A percentile compares a stretch with the other conserved stretches of the same genome.
These are phyloP conservation scores for Carpediemonas membranifera DNA, from an alignment of 78 protist species.

Conservation along the genomic window DNA sequence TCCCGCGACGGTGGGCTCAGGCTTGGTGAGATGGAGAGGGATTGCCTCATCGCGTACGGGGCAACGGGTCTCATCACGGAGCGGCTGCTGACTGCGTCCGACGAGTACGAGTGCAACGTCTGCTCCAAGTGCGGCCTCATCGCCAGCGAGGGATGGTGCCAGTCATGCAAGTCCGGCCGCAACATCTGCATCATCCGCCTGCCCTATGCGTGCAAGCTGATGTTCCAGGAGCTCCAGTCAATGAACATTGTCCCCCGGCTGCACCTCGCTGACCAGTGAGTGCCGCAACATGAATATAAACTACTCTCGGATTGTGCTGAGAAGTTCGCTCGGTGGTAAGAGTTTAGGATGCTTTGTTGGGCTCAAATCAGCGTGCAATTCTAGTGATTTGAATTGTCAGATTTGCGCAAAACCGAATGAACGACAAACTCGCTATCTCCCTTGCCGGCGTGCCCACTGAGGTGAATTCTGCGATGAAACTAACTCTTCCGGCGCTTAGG, in stretches of 20 bases:
- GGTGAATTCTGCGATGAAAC: too few species aligned
- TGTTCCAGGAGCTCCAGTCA: slow-evolving; percentile 89
- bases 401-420: too few species aligned
- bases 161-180: slow-evolving; percentile 60
- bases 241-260: slow-evolving; percentile 59
- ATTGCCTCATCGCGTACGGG: slow-evolving; percentile 82
- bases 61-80: slow-evolving; percentile 79
- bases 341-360: too few species aligned
- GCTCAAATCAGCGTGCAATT: too few species aligned
- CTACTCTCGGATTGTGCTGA: too few species aligned
- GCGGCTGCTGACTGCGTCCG: slow-evolving; percentile 80
- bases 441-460: too few species aligned
- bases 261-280: too few species aligned
- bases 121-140: slow-evolving; percentile 72
- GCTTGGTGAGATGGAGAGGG: slow-evolving; percentile 97
- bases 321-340: too few species aligned
- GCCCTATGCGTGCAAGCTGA: slow-evolving; percentile 93
- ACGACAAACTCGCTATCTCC: too few species aligned
- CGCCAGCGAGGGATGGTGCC: slow-evolving; percentile 81
- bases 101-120: slow-evolving; percentile 60
- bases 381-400: too few species aligned
- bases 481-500: too few species aligned
- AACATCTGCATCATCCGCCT: slow-evolving; percentile 44
- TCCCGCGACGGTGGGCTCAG: slow-evolving; percentile 97
- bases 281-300: too few species aligned